Percentiles rank a stretch among this genome's conserved stretches.
Conservation (phyloP, 305 asterid genomes). For the Solanum aculeatissimum region DNA sequence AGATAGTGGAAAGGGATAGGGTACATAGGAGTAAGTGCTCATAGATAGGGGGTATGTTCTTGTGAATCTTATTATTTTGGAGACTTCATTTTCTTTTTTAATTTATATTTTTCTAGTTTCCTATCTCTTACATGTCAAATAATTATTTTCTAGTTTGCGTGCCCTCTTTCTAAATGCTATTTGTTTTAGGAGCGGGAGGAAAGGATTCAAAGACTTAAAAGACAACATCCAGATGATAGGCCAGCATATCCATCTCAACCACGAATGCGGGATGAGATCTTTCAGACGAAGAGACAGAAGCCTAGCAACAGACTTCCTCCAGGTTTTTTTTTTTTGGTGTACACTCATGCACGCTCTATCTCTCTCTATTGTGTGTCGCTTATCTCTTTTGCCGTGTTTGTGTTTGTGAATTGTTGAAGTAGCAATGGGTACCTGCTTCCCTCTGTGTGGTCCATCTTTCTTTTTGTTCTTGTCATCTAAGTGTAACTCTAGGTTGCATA, state of each 20-base stretch:
- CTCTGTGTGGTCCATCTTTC: background rate
- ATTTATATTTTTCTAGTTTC: background rate
- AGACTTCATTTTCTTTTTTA: background rate
- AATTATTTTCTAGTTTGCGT: background rate
- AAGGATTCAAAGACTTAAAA: conserved; percentile 57
- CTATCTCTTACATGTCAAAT: background rate
- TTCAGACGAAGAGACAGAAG: conserved; percentile 57
- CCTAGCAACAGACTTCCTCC: conserved; percentile 75
- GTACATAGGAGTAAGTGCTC: background rate
- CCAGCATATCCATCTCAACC: conserved; percentile 47
- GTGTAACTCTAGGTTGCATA: background rate
- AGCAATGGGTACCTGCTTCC: background rate
- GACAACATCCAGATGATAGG: conserved; percentile 59
- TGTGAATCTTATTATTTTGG: background rate
- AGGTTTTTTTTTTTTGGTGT: conserved; percentile 23
- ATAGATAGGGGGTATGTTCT: background rate
- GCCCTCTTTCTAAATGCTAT: background rate
- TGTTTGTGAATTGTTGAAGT: background rate
- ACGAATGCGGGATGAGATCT: conserved; percentile 35
- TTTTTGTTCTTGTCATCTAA: background rate
- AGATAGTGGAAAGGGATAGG: background rate
- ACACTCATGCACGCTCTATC: background rate
- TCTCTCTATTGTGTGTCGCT: background rate
- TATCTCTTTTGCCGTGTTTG: background rate
- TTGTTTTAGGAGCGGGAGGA: conserved; percentile 81